phyloP scores from a whole-genome alignment of 805 yeast species.

The Pichia kluyveri region DNA sequence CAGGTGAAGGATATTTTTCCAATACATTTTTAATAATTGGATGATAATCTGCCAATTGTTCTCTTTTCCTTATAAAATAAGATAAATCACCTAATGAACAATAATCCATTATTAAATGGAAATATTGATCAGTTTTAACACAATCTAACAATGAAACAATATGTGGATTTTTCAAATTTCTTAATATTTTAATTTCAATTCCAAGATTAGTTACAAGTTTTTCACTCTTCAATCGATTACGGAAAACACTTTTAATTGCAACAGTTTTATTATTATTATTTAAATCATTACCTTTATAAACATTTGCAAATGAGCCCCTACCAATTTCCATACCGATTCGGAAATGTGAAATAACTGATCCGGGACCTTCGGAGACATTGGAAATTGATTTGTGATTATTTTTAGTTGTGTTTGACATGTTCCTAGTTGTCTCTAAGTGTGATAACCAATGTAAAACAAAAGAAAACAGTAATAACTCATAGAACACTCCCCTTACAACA shows the following conservation, averaged over 20 bases:
- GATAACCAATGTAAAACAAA: no score
- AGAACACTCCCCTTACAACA: no score
- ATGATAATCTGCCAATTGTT: conserved; percentile 61
- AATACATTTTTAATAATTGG: conserved; percentile 73
- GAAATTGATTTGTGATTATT: no score
- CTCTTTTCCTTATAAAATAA: conserved; percentile 70
- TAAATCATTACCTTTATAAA: conserved; percentile 67
- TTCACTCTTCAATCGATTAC: conserved; percentile 75
- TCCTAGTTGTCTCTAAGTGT: no score
- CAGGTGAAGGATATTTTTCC: conserved; percentile 76
- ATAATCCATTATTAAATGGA: conserved; percentile 91
- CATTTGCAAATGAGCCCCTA: conserved; percentile 92
- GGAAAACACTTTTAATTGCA: conserved; percentile 82
- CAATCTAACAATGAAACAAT: conserved; percentile 83
- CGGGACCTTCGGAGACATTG: conserved; percentile 7
- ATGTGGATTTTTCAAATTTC: conserved; percentile 86
- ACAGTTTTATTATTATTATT: conserved; percentile 48
- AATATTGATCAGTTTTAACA: conserved; percentile 63
- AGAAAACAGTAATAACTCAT: no score
- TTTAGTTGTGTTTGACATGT: no score
- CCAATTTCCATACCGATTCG: conserved; percentile 81
- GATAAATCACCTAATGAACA: conserved; percentile 93
- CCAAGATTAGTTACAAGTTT: conserved; percentile 86
- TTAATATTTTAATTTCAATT: conserved; percentile 82
- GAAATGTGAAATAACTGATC: conserved; percentile 35